Evolutionary conservation across 2,329 filamentous ascomycete species (phyloP).

Genomic region (Ilyonectria sp.): DNA sequence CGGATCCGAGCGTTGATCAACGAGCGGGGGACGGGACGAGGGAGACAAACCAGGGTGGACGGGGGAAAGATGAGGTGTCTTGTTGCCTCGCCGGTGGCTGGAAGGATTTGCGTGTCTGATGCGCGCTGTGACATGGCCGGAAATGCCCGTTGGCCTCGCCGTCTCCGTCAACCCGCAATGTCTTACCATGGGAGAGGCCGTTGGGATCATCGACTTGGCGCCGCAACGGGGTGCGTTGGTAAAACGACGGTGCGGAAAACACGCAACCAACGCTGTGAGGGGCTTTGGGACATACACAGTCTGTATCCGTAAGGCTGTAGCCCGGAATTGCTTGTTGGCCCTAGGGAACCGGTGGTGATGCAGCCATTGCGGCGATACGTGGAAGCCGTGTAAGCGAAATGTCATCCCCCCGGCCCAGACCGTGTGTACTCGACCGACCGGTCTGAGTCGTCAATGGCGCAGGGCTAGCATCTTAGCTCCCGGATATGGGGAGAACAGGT

Average conservation of each 20-base stretch:
- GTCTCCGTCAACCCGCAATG: background rate
- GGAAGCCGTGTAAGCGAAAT: constrained; percentile 5
- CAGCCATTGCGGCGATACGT: background rate
- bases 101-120: background rate
- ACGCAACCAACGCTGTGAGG: background rate
- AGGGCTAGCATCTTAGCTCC: constrained; percentile 36
- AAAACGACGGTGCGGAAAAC: background rate
- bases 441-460: constrained; percentile 30
- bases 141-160: background rate
- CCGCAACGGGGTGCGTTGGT: background rate
- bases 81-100: background rate
- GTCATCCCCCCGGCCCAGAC: constrained; percentile 3
- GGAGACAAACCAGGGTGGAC: background rate
- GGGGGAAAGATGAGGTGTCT: background rate
- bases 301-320: background rate
- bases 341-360: background rate
- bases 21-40: background rate
- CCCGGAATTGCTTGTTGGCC: background rate
- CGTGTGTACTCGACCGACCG: constrained; percentile 3
- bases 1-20: constrained; percentile 40
- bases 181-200: background rate
- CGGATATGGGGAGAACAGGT: constrained; percentile 23
- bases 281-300: background rate
- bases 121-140: background rate
- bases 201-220: background rate